Percentiles rank a stretch among this genome's conserved stretches.
phyloP scores from a whole-genome alignment of 371 early-diverging fungal species.

The Mortierella sp. region DNA sequence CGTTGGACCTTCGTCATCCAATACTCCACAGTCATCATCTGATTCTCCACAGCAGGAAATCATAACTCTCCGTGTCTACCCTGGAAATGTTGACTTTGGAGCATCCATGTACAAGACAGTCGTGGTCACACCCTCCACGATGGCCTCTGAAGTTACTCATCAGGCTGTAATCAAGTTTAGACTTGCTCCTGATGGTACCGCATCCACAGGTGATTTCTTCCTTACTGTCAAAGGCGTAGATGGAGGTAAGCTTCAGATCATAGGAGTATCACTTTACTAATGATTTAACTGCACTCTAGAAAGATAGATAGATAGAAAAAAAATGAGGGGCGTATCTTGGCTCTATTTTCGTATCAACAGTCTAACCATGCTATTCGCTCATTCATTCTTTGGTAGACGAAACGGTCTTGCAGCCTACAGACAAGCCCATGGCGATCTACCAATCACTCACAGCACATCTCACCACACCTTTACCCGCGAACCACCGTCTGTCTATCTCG shows the following conservation, averaged over 20 bases:
- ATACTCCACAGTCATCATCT: neutral
- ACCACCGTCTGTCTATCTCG: conserved; percentile 54
- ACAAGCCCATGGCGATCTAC: conserved; percentile 71
- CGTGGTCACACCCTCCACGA: conserved; percentile 61
- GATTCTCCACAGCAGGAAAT: conserved; percentile 30
- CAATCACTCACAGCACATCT: conserved; percentile 69
- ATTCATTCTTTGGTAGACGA: conserved; percentile 58
- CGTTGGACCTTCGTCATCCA: conserved; percentile 16
- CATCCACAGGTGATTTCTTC: conserved; percentile 57
- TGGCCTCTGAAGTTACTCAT: conserved; percentile 65
- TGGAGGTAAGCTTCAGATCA: conserved; percentile 60
- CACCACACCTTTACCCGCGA: conserved; percentile 69
- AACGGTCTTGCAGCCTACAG: conserved; percentile 65
- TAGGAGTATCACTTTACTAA: neutral
- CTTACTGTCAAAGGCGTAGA: conserved; percentile 70
- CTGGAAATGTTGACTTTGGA: conserved; percentile 67
- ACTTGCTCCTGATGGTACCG: conserved; percentile 58
- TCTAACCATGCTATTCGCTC: neutral
- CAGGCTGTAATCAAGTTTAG: conserved; percentile 63
- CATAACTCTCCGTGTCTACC: conserved; percentile 59
- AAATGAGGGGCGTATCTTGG: neutral
- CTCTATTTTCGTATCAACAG: neutral
- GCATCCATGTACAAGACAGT: conserved; percentile 63
- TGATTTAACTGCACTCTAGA: neutral
- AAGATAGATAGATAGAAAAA: neutral